A percentile compares a stretch with the other conserved stretches of the same genome.
These are phyloP conservation scores for Citrullus colocynthis DNA, from an alignment of 306 rosid species.

Conservation along the genomic window DNA sequence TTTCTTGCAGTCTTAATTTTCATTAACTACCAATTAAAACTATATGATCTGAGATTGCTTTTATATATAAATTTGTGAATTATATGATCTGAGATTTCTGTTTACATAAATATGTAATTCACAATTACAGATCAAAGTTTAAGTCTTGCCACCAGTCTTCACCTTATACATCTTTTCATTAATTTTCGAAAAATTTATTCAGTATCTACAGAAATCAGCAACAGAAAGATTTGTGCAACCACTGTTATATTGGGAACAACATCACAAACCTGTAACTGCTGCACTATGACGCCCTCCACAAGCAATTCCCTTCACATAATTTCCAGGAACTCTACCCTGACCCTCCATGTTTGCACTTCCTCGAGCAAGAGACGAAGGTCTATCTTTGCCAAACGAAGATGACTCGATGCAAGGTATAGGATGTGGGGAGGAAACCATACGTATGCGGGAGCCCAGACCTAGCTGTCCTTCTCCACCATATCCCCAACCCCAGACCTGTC, in stretches of 20 bases:
- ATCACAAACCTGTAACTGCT: slow-evolving; percentile 59
- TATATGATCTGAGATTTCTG: background rate
- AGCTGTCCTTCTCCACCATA: slow-evolving; percentile 99
- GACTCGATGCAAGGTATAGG: slow-evolving; percentile 66
- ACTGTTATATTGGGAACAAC: background rate
- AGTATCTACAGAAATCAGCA: background rate
- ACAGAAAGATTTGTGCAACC: background rate
- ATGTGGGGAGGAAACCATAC: slow-evolving; percentile 94
- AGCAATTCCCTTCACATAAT: slow-evolving; percentile 63
- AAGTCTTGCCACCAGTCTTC: background rate
- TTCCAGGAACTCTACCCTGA: slow-evolving; percentile 60
- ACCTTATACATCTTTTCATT: background rate
- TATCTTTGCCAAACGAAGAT: slow-evolving; percentile 47
- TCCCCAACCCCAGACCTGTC: slow-evolving; percentile 99
- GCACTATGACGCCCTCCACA: slow-evolving; percentile 99
- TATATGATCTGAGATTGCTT: background rate
- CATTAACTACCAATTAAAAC: background rate
- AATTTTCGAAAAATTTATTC: background rate
- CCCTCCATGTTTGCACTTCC: slow-evolving; percentile 56
- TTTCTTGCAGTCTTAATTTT: background rate
- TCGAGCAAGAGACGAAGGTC: slow-evolving; percentile 31
- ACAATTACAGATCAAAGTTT: background rate
- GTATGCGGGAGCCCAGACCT: slow-evolving; percentile 87
- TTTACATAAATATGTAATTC: background rate
- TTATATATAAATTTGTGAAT: background rate